Percentiles rank a stretch among this genome's conserved stretches.
phyloP scores from a whole-genome alignment of 176 grass and related monocot species.

The Musa acuminata region DNA sequence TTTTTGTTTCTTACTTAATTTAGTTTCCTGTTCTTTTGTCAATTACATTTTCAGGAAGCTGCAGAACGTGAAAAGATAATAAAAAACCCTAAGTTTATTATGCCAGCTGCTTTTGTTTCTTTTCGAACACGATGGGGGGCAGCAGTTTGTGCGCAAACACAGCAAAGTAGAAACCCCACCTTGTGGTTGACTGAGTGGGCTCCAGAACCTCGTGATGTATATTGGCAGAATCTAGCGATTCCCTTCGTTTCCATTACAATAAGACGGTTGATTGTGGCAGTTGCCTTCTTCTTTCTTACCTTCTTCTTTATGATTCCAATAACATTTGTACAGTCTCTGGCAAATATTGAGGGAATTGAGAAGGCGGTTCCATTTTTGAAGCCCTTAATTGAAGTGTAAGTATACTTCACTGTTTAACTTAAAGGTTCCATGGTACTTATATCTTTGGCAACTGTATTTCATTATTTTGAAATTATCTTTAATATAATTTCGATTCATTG shows the following conservation, averaged over 20 bases:
- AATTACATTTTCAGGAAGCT: slow-evolving; percentile 42
- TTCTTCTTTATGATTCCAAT: slow-evolving; percentile 94
- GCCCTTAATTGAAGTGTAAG: slow-evolving; percentile 70
- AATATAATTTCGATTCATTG: too few relatives aligned
- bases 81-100: slow-evolving; percentile 68
- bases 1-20: neutral
- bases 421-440: neutral
- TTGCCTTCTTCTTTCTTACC: slow-evolving; percentile 93
- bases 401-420: slow-evolving; percentile 10
- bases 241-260: slow-evolving; percentile 72
- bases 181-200: slow-evolving; percentile 95
- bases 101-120: slow-evolving; percentile 93
- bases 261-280: slow-evolving; percentile 66
- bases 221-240: slow-evolving; percentile 87
- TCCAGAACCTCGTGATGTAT: slow-evolving; percentile 85
- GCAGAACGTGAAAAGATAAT: slow-evolving; percentile 56
- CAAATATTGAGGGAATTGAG: slow-evolving; percentile 88
- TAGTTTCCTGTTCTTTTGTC: neutral
- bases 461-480: neutral
- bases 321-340: slow-evolving; percentile 81
- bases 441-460: neutral
- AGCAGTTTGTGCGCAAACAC: slow-evolving; percentile 97
- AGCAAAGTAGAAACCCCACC: slow-evolving; percentile 88
- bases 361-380: slow-evolving; percentile 81
- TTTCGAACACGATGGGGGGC: slow-evolving; percentile 83